Conservation (phyloP, 495 filamentous ascomycete species). For the Neurospora sublineolata region DNA sequence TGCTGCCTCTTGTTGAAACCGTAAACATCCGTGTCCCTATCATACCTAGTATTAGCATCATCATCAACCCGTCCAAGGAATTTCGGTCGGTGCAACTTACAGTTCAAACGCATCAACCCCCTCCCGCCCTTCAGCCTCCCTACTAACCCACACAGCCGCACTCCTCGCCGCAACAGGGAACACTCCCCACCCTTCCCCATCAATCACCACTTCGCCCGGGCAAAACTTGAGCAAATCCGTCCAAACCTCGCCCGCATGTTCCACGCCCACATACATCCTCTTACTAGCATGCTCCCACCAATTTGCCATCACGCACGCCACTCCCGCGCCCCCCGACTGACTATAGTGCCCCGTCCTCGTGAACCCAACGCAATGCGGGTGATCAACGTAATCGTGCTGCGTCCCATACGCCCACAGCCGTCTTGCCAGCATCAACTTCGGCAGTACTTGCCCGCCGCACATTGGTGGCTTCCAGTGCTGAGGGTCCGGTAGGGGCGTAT, state of each 20-base stretch:
- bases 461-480: slow-evolving; percentile 37
- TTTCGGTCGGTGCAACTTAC: neutral
- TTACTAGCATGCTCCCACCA: slow-evolving; percentile 26
- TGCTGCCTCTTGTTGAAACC: neutral
- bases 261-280: slow-evolving; percentile 51
- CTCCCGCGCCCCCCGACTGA: slow-evolving; percentile 26
- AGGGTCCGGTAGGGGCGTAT: slow-evolving; percentile 23
- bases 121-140: slow-evolving; percentile 37
- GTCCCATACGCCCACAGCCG: slow-evolving; percentile 60
- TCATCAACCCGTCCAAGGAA: too few species aligned
- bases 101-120: slow-evolving; percentile 22
- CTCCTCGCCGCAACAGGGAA: slow-evolving; percentile 43
- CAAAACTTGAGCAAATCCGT: slow-evolving; percentile 49
- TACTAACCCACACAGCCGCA: slow-evolving; percentile 52
- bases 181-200: slow-evolving; percentile 41
- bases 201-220: slow-evolving; percentile 38
- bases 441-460: slow-evolving; percentile 44
- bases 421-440: slow-evolving; percentile 50
- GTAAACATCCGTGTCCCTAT: neutral
- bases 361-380: slow-evolving; percentile 57
- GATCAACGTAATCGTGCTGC: slow-evolving; percentile 60
- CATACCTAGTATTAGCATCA: neutral
- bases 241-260: slow-evolving; percentile 48
- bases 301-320: slow-evolving; percentile 53
- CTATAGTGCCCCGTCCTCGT: slow-evolving; percentile 35